phyloP scores from a whole-genome alignment of 1,284 basidiomycete genomes.

The Naganishia cerealis region DNA sequence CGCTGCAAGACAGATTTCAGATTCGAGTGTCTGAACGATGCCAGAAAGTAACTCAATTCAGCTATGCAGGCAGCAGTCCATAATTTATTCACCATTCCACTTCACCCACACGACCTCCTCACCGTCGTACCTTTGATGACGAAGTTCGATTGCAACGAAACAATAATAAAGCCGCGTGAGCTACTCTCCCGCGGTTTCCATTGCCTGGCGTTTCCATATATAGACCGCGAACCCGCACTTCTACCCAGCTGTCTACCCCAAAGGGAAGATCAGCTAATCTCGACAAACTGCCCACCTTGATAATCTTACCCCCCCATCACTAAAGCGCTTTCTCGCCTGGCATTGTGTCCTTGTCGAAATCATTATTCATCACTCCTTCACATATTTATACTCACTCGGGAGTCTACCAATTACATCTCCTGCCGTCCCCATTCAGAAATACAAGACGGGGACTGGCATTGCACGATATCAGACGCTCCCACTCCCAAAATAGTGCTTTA shows the following conservation, averaged over 20 bases:
- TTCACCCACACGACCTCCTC: background rate
- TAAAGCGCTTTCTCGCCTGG: background rate
- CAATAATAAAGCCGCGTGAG: no score
- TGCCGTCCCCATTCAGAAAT: background rate
- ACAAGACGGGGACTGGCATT: background rate
- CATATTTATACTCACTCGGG: background rate
- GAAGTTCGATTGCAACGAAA: background rate
- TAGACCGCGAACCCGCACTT: no score
- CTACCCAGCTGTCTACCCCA: background rate
- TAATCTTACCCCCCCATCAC: no score
- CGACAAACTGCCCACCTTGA: no score
- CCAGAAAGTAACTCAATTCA: no score
- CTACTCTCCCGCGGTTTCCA: no score
- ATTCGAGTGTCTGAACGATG: no score
- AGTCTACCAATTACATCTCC: constrained; percentile 4
- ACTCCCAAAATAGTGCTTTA: background rate
- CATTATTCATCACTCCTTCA: constrained; percentile 5
- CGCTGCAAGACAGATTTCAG: no score
- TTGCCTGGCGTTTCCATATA: no score
- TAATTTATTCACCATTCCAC: no score
- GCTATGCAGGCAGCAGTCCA: no score
- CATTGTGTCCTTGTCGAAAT: background rate
- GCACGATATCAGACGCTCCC: background rate
- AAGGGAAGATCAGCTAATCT: no score
- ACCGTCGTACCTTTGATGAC: background rate